Conservation (phyloP, 1,284 basidiomycete species). For the Schizophyllum amplum region DNA sequence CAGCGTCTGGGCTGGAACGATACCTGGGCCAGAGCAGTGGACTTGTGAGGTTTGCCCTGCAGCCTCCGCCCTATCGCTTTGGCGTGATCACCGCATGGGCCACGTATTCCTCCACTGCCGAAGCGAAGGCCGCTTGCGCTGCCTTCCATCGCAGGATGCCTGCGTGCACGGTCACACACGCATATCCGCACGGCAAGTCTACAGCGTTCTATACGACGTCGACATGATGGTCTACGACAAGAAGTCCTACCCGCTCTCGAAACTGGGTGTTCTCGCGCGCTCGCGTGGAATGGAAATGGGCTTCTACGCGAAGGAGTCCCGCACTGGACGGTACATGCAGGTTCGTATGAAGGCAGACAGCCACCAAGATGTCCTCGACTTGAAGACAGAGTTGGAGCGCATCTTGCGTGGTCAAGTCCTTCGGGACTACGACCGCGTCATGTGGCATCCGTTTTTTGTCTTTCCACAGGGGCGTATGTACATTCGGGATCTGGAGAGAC, state of each 20-base stretch:
- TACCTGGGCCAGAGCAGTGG: too few relatives aligned
- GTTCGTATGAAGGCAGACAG: conserved; percentile 19
- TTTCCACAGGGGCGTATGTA: conserved; percentile 32
- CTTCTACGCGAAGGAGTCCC: background rate
- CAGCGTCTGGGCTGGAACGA: conserved; percentile 30
- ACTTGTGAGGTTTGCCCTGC: conserved; percentile 20
- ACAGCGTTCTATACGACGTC: conserved; percentile 37
- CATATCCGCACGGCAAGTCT: conserved; percentile 43
- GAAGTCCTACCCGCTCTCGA: conserved; percentile 29
- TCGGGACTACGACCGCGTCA: conserved; percentile 34
- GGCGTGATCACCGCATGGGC: conserved; percentile 45
- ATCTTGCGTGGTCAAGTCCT: conserved; percentile 51
- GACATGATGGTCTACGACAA: conserved; percentile 26
- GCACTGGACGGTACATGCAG: background rate
- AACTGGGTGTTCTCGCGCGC: conserved; percentile 16
- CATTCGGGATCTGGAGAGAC: conserved; percentile 32
- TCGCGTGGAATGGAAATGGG: background rate
- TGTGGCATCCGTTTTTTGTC: conserved; percentile 59
- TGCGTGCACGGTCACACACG: conserved; percentile 31
- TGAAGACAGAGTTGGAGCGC: conserved; percentile 52
- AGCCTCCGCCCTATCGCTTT: conserved; percentile 41
- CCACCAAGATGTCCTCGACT: conserved; percentile 35
- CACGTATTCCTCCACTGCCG: conserved; percentile 36
- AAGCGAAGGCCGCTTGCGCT: conserved; percentile 40
- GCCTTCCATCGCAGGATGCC: conserved; percentile 38